Base-by-base conservation (phyloP, 768 basidiomycete species). In the Rhizopogon vesiculosus region DNA sequence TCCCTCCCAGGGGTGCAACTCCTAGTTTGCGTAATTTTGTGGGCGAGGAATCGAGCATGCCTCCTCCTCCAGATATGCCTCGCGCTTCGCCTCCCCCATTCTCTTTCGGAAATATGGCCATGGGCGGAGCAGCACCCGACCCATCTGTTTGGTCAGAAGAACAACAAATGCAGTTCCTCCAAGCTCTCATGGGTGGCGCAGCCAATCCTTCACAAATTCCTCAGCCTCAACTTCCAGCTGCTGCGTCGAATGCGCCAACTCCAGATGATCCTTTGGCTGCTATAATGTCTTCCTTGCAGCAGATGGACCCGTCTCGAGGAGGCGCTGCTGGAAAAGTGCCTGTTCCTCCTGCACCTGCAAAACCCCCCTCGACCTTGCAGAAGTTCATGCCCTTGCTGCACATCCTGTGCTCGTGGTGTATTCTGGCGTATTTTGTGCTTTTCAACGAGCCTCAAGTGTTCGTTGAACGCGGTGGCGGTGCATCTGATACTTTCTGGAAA, bases 321-420 rank as follows among this genome's bases (percentile, higher is more conserved):
- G 62, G 51, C 1, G 50, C 59, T 8, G 39, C 62, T 7, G 71
- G 67, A 5, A 76, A 72, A 51, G 60, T 58, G 2, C 66, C 71
- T 25, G 64, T 56, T 8, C 54, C 65, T 49, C 49, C 56, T 3
- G 55, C 49, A 9, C 51, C 59, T 28, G 50, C 65, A 48, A 62
- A 69, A 31, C 71, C 75, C 3, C 76, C 76, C 28, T 78, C 84
- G 29, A 69, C 68, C 13, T 49, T 84, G 35, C 86, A 86, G 60
- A 86, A 82, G 57, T 62, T 85, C 39, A 69, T 88, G 66, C 88
- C 87, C 0, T 63, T 90, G 56, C 51, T 90, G 22, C 90, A 92
- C 65, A 61, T 89, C 25, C 42, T 84, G 10, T 76, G 80, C 7
- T 78, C 84, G 68, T 88, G 89, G 84, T 66, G 67, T 22, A 67